Conservation (phyloP, 2,329 filamentous ascomycete genomes). For the Nemania sp. region DNA sequence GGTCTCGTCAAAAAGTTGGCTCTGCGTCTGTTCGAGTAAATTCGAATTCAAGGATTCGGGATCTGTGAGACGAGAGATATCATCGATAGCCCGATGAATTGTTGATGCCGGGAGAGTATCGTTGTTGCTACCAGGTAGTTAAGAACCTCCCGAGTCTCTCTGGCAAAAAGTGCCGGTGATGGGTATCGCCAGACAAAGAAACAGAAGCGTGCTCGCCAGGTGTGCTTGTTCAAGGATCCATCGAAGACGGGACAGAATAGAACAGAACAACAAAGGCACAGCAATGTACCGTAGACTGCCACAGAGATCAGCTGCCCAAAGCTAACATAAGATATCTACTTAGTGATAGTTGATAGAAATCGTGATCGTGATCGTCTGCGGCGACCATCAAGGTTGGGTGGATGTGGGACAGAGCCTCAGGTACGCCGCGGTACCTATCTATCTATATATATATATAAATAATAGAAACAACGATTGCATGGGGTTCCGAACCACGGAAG, state of each 20-base stretch:
- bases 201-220: neutral
- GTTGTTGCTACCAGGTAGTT: neutral
- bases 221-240: constrained; percentile 12
- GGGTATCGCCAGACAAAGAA: constrained; percentile 13
- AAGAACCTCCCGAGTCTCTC: neutral
- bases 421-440: neutral
- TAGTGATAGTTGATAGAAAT: no score
- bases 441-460: neutral
- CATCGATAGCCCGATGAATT: neutral
- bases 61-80: neutral
- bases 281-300: neutral
- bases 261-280: neutral
- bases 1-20: neutral
- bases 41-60: neutral
- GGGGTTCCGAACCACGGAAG: constrained; percentile 9
- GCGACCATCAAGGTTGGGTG: neutral
- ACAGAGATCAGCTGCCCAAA: neutral
- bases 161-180: neutral
- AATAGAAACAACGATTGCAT: neutral
- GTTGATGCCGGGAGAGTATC: neutral
- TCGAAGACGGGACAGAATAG: neutral
- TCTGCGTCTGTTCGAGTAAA: neutral
- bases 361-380: no score
- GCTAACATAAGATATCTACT: no score
- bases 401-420: neutral